These are phyloP conservation scores for Phaeomoniella chlamydospora DNA, from an alignment of 2,329 filamentous ascomycete genomes.

Conservation along the genomic window DNA sequence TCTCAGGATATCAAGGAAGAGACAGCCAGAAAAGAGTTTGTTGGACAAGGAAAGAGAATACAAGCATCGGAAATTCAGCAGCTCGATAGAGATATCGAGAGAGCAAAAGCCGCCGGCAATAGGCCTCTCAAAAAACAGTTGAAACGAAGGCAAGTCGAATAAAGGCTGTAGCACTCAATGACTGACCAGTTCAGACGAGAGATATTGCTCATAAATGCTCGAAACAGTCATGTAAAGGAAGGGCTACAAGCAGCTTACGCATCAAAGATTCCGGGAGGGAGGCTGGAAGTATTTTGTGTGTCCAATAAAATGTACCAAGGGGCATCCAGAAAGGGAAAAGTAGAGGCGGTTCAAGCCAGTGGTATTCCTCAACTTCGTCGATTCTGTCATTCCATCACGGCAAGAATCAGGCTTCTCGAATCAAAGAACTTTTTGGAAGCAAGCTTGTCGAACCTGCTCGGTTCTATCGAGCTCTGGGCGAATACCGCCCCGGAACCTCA, in stretches of 20 bases:
- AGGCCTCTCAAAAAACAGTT: constrained; percentile 8
- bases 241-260: constrained; percentile 14
- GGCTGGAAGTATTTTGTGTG: constrained; percentile 20
- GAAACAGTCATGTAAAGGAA: constrained; percentile 15
- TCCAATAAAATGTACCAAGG: constrained; percentile 21
- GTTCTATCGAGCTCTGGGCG: constrained; percentile 15
- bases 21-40: constrained; percentile 14
- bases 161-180: too few species aligned
- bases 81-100: constrained; percentile 14
- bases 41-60: constrained; percentile 12
- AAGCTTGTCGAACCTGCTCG: constrained; percentile 13
- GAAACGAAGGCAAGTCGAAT: too few species aligned
- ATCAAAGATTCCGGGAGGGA: constrained; percentile 8
- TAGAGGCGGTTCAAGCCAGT: constrained; percentile 13
- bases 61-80: constrained; percentile 6
- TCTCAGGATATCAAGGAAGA: constrained; percentile 17
- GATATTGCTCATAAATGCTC: constrained; percentile 15
- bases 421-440: constrained; percentile 16
- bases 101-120: constrained; percentile 11
- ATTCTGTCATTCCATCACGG: constrained; percentile 19
- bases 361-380: constrained; percentile 18
- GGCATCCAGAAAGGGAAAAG: constrained; percentile 15
- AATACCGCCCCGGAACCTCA: constrained; percentile 5
- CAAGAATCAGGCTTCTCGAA: constrained; percentile 16
- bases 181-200: constrained; percentile 12